phyloP scores from a whole-genome alignment of 768 basidiomycete genomes.

The Rickenella mellea region DNA sequence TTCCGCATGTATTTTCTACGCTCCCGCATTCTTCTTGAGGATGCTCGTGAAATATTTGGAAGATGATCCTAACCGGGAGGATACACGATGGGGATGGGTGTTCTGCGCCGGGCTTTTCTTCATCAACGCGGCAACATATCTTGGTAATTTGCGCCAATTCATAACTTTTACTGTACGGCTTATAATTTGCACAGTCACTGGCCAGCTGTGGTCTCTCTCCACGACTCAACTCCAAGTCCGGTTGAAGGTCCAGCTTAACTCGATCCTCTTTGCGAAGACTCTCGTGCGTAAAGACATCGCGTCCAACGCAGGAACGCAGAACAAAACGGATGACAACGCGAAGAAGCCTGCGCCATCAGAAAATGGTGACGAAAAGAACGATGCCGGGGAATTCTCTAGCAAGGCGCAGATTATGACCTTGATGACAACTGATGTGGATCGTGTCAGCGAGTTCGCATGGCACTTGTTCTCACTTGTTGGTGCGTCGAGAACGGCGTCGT shows the following conservation, averaged over 20 bases:
- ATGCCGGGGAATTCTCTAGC: constrained; percentile 40
- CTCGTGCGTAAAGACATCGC: constrained; percentile 79
- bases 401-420: constrained; percentile 87
- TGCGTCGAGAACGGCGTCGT: constrained; percentile 18
- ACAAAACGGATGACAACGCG: constrained; percentile 10
- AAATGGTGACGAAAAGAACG: constrained; percentile 41
- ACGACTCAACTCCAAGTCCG: constrained; percentile 64
- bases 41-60: constrained; percentile 58
- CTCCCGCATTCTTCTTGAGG: constrained; percentile 50
- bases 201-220: constrained; percentile 62
- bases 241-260: constrained; percentile 69
- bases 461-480: constrained; percentile 70
- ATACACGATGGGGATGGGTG: constrained; percentile 68
- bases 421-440: constrained; percentile 91
- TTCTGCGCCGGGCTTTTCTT: constrained; percentile 44
- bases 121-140: constrained; percentile 30
- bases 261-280: constrained; percentile 79
- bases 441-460: constrained; percentile 79
- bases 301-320: constrained; percentile 36
- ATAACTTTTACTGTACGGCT: constrained; percentile 5
- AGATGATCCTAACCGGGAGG: constrained; percentile 42
- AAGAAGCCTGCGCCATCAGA: constrained; percentile 16
- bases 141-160: constrained; percentile 25
- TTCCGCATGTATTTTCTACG: constrained; percentile 57
- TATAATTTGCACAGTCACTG: constrained; percentile 35